Percentiles rank a stretch among this genome's conserved stretches.
phyloP scores from a whole-genome alignment of 2,329 filamentous ascomycete species.

The Cyphellophora europaea region DNA sequence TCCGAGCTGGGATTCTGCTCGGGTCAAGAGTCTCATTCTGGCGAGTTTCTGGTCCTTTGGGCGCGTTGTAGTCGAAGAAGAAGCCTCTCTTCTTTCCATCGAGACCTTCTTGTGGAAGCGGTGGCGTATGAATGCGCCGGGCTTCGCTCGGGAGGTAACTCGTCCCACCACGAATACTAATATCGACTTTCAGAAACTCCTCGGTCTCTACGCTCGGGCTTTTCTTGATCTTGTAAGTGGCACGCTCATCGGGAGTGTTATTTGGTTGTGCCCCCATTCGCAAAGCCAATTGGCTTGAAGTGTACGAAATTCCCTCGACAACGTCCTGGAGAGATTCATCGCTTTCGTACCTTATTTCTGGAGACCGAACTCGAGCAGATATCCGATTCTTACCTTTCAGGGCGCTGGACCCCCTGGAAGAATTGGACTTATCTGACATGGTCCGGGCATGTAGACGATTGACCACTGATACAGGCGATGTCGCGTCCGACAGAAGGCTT shows the following conservation, averaged over 20 bases:
- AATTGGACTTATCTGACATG: slow-evolving; percentile 5
- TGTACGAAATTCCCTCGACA: slow-evolving; percentile 11
- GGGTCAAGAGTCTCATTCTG: not conserved
- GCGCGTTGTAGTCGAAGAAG: slow-evolving; percentile 20
- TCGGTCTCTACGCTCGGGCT: slow-evolving; percentile 18
- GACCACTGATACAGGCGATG: slow-evolving; percentile 3
- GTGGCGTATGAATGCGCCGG: slow-evolving; percentile 19
- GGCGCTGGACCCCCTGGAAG: not conserved
- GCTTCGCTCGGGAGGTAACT: slow-evolving; percentile 21
- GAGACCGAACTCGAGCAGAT: not conserved
- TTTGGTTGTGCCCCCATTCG: slow-evolving; percentile 13
- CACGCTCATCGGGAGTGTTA: slow-evolving; percentile 17
- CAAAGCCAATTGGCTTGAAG: slow-evolving; percentile 14
- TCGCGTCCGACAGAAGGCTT: not conserved
- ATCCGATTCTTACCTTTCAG: no score
- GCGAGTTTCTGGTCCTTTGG: slow-evolving; percentile 2
- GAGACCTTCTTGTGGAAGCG: slow-evolving; percentile 13
- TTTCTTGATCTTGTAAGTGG: slow-evolving; percentile 19
- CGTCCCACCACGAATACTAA: slow-evolving; percentile 18
- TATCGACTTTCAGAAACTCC: slow-evolving; percentile 20
- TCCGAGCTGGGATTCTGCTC: not conserved
- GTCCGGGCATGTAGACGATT: slow-evolving; percentile 6
- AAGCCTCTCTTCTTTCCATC: slow-evolving; percentile 14
- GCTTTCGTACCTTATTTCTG: not conserved
- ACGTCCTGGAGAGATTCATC: not conserved